Evolutionary conservation across 768 basidiomycete genomes (phyloP).

Genomic region (Postia placenta): DNA sequence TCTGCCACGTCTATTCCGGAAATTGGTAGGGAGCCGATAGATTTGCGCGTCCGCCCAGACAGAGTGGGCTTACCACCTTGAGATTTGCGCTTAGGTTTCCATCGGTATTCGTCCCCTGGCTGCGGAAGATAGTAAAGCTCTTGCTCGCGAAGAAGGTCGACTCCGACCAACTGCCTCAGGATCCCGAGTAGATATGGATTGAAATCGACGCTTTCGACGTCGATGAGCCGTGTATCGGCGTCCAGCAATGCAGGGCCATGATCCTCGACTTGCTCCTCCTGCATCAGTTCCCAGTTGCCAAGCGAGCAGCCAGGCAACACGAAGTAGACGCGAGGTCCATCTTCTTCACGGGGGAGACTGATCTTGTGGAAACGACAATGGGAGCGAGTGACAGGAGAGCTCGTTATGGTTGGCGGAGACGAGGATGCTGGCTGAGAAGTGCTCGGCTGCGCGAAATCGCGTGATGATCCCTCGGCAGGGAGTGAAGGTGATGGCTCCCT

Average conservation of each 20-base stretch:
- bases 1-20: background rate
- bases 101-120: constrained; percentile 32
- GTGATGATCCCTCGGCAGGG: background rate
- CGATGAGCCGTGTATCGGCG: constrained; percentile 38
- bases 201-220: constrained; percentile 45
- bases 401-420: constrained; percentile 11
- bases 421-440: constrained; percentile 8
- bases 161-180: constrained; percentile 55
- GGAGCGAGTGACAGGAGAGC: constrained; percentile 57
- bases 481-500: constrained; percentile 1
- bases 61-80: background rate
- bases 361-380: constrained; percentile 68
- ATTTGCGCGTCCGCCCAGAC: constrained; percentile 6
- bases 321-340: constrained; percentile 50
- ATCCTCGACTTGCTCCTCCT: constrained; percentile 52
- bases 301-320: constrained; percentile 67
- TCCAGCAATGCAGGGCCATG: constrained; percentile 50
- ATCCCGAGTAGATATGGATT: constrained; percentile 48
- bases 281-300: constrained; percentile 48
- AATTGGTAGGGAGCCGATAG: constrained; percentile 7
- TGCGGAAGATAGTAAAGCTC: constrained; percentile 60
- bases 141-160: constrained; percentile 57
- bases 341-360: constrained; percentile 51
- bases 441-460: background rate
- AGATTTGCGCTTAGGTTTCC: constrained; percentile 1